Base-by-base conservation (phyloP, 108 stramenopile genomes). In the Fistulifera pelliculosa region DNA sequence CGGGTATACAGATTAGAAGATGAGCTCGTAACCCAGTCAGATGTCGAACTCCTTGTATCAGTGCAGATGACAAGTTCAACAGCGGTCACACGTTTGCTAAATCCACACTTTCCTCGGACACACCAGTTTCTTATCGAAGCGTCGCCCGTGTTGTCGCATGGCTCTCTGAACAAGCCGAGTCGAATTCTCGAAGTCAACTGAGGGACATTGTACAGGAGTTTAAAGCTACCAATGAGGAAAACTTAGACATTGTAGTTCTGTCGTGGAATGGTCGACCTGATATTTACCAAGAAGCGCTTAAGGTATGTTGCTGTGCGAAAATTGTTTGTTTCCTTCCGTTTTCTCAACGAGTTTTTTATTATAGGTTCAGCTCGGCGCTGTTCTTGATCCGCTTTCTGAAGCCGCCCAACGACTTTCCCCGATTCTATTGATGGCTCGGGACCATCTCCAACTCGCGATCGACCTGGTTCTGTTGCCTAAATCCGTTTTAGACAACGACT, bases 301-400 rank as follows among this genome's bases (percentile, higher is more conserved):
- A 50, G 23, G 65, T 70, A 41, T 42, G 69, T 5, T 27, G 73
- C 41, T 65, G 62, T 50, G 65, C 49, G 17, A 38, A 58, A 17
- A 25, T 77, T 21, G 71, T 68, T 47, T 26, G 68, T 35, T 54
- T 47, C 19, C n/a, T 18, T 18, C 10, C 40, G 14, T 19, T 21
- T 43, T 39, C n/a, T n/a, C n/a, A n/a, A n/a, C n/a, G n/a, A n/a
- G n/a, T n/a, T n/a, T n/a, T n/a, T n/a, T n/a, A n/a, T n/a, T n/a
- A 8, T 42, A 74, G 65, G 56, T 77, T 28, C 55, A 76, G 47
- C 74, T 95, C 7, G 66, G 72, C 5, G 91, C 88, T 12, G 61
- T 97, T 12, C 68, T 96, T 14, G 91, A 94, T 61, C 98, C 98
- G 8, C 48, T 85, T 2, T 75, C 87, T 11, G 87, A 93, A 51